Percentiles rank a stretch among this genome's conserved stretches.
These are phyloP conservation scores for Bathelium albidoporum DNA, from an alignment of 495 filamentous ascomycete genomes.

Conservation along the genomic window DNA sequence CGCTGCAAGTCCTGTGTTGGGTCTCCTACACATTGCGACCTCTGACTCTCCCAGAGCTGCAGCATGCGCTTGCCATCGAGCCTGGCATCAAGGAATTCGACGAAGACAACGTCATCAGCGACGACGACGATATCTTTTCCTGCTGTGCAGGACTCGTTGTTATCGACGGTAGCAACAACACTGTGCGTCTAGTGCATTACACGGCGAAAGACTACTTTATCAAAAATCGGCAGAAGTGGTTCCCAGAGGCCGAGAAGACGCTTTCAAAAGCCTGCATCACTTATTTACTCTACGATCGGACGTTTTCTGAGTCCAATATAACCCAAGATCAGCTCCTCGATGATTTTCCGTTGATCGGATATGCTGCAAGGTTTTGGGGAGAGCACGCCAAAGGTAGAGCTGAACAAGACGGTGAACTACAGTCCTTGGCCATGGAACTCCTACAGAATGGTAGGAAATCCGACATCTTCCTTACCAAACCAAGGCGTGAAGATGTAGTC, in stretches of 20 bases:
- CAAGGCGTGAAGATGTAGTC: background rate
- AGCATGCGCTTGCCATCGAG: constrained; percentile 22
- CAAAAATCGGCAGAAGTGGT: no score
- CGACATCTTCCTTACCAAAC: background rate
- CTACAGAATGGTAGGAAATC: background rate
- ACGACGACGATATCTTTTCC: constrained; percentile 8
- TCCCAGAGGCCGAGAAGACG: no score
- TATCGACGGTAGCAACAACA: constrained; percentile 13
- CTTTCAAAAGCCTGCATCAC: no score
- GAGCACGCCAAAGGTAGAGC: background rate
- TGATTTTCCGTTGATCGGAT: background rate
- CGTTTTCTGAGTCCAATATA: background rate
- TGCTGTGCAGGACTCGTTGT: constrained; percentile 22
- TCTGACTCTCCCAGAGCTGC: constrained; percentile 13
- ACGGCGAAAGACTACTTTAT: no score
- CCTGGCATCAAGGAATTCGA: constrained; percentile 14
- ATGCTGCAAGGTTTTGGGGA: background rate
- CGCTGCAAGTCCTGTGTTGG: constrained; percentile 17
- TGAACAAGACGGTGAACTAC: background rate
- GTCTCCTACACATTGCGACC: constrained; percentile 15
- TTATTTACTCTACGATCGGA: background rate
- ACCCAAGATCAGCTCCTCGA: background rate
- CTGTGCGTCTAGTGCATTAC: constrained; percentile 21
- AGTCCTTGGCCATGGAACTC: background rate
- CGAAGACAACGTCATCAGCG: constrained; percentile 14